A percentile compares a stretch with the other conserved stretches of the same genome.
Conservation (phyloP, 805 yeast species). For the Saccharomycopsis selenospora region DNA sequence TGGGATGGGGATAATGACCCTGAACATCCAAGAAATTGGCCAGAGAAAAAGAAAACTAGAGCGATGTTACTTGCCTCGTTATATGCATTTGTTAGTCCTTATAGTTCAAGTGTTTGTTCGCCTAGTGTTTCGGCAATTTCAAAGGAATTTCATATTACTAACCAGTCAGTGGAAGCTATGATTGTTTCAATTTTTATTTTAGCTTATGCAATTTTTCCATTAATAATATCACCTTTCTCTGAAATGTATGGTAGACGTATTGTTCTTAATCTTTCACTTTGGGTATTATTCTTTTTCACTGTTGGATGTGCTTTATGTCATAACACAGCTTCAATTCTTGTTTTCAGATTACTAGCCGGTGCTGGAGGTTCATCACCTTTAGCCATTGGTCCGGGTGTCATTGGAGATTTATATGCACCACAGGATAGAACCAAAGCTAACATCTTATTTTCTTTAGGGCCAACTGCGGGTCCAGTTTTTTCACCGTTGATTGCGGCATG, state of each 20-base stretch:
- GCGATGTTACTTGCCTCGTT: slow-evolving; percentile 42
- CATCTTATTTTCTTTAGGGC: slow-evolving; percentile 44
- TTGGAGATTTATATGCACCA: slow-evolving; percentile 53
- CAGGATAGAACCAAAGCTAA: slow-evolving; percentile 47
- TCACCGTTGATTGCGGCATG: slow-evolving; percentile 56
- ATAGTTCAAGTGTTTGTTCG: slow-evolving; percentile 54
- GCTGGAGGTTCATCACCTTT: slow-evolving; percentile 61
- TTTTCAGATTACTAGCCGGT: slow-evolving; percentile 58
- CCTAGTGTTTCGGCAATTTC: slow-evolving; percentile 51
- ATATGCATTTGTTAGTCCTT: slow-evolving; percentile 53
- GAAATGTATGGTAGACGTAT: slow-evolving; percentile 58
- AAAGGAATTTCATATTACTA: slow-evolving; percentile 35
- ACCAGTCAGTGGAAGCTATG: slow-evolving; percentile 39
- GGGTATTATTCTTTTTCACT: slow-evolving; percentile 42
- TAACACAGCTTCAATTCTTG: slow-evolving; percentile 47
- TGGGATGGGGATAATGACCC: slow-evolving; percentile 63
- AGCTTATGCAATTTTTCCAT: slow-evolving; percentile 64
- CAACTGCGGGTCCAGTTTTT: slow-evolving; percentile 51
- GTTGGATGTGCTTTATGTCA: slow-evolving; percentile 57
- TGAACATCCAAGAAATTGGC: slow-evolving; percentile 60
- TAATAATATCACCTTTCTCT: slow-evolving; percentile 58
- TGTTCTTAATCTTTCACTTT: slow-evolving; percentile 46
- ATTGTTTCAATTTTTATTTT: slow-evolving; percentile 60
- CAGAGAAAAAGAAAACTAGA: slow-evolving; percentile 32
- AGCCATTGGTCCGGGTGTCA: slow-evolving; percentile 61